Conservation (phyloP, 2,329 filamentous ascomycete genomes). For the Chaetomiaceae sp. region DNA sequence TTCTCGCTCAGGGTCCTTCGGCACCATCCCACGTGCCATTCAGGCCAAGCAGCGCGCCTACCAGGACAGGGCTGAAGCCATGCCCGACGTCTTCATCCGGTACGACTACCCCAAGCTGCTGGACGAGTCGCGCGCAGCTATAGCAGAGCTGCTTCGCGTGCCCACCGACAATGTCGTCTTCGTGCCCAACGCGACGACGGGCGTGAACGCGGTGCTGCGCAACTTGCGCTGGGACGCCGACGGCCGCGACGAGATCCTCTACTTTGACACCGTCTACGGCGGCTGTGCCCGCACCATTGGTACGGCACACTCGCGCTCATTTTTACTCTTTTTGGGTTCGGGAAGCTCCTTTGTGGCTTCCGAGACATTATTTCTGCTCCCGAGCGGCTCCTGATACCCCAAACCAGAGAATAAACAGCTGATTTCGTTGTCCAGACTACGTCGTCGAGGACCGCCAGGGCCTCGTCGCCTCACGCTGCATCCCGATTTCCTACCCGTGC, state of each 20-base stretch:
- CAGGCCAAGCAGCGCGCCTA: slow-evolving; percentile 54
- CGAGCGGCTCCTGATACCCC: no score
- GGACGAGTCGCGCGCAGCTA: slow-evolving; percentile 55
- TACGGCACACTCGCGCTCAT: no score
- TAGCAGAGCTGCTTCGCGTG: slow-evolving; percentile 61
- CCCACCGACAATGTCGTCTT: slow-evolving; percentile 64
- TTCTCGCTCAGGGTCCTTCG: slow-evolving; percentile 61
- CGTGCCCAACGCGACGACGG: slow-evolving; percentile 74
- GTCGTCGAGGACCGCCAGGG: slow-evolving; percentile 59
- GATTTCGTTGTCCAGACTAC: no score
- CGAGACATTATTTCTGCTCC: no score
- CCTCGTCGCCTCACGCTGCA: slow-evolving; percentile 41
- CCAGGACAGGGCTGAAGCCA: slow-evolving; percentile 59
- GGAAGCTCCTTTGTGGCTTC: no score
- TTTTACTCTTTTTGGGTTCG: no score
- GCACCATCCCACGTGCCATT: slow-evolving; percentile 62
- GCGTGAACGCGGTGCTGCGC: slow-evolving; percentile 71
- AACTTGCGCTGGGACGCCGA: slow-evolving; percentile 62
- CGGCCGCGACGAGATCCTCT: slow-evolving; percentile 71
- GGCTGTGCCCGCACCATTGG: slow-evolving; percentile 68
- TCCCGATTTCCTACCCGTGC: slow-evolving; percentile 62
- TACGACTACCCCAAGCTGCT: slow-evolving; percentile 59
- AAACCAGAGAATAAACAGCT: no score
- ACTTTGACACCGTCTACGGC: slow-evolving; percentile 74
- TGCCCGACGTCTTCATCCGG: slow-evolving; percentile 71